These are phyloP conservation scores for Eucalyptus victrix DNA, from an alignment of 345 rosid genomes.

Conservation along the genomic window DNA sequence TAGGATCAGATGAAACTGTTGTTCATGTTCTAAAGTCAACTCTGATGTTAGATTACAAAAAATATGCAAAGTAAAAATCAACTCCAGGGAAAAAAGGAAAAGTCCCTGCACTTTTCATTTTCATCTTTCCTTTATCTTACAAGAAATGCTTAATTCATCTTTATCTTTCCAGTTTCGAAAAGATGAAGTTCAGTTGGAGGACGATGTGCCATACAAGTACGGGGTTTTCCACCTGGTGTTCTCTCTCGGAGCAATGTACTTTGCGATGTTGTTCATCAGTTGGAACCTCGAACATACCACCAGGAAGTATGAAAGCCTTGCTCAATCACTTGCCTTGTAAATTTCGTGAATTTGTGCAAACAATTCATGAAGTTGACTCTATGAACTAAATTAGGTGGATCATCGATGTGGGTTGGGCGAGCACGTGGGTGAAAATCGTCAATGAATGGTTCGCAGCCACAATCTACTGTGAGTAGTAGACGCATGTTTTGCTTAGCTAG, in stretches of 20 bases:
- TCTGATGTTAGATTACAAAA: not conserved
- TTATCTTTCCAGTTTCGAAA: conserved; percentile 34
- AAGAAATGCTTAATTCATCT: not conserved
- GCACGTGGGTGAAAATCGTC: conserved; percentile 87
- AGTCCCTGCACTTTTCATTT: not conserved
- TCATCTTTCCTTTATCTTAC: not conserved
- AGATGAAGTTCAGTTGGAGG: conserved; percentile 38
- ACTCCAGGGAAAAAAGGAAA: not conserved
- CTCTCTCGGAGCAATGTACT: conserved; percentile 88
- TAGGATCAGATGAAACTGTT: not conserved
- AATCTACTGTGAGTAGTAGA: conserved; percentile 47
- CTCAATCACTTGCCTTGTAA: not conserved
- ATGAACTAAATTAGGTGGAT: conserved; percentile 48
- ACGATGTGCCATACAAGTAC: conserved; percentile 65
- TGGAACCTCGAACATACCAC: conserved; percentile 70
- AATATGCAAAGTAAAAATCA: not conserved
- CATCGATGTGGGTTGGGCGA: conserved; percentile 87
- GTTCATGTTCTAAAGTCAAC: not conserved
- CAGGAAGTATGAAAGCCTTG: conserved; percentile 12
- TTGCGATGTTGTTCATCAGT: conserved; percentile 81
- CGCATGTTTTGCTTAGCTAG: not conserved
- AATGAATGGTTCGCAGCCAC: conserved; percentile 87
- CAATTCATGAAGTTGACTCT: not conserved
- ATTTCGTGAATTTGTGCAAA: not conserved
- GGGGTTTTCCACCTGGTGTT: conserved; percentile 82